Evolutionary conservation across 768 basidiomycete genomes (phyloP).

Genomic region (Hypsizygus marmoreus): DNA sequence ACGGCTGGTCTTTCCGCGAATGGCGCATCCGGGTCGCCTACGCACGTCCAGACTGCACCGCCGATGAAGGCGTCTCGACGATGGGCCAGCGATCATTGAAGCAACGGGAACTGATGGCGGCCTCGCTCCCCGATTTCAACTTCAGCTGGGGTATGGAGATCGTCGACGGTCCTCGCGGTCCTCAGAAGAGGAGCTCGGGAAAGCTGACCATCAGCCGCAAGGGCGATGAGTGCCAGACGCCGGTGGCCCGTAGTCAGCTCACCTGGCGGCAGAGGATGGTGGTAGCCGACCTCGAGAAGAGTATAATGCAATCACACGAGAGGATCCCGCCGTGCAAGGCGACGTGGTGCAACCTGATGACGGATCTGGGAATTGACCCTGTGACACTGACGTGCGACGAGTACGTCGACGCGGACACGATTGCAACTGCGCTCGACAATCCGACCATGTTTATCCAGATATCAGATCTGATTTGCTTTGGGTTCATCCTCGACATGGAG

Average conservation of each 20-base stretch:
- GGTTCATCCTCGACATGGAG: constrained; percentile 10
- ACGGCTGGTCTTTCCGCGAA: too few relatives aligned
- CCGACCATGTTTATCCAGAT: constrained; percentile 6
- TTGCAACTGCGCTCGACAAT: constrained; percentile 5
- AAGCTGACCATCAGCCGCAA: not conserved
- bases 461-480: constrained; percentile 10
- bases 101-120: too few relatives aligned
- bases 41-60: too few relatives aligned
- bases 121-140: too few relatives aligned
- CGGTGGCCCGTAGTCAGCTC: not conserved
- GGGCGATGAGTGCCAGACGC: constrained; percentile 2
- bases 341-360: constrained; percentile 15
- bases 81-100: too few relatives aligned
- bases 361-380: constrained; percentile 7
- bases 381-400: not conserved
- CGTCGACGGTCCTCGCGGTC: too few relatives aligned
- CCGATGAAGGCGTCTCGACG: too few relatives aligned
- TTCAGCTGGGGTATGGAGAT: too few relatives aligned
- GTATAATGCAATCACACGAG: not conserved
- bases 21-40: too few relatives aligned
- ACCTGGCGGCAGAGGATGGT: not conserved
- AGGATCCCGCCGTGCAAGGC: constrained; percentile 5
- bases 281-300: not conserved
- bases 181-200: too few relatives aligned
- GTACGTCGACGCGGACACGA: constrained; percentile 10